Evolutionary conservation across 1,284 basidiomycete genomes (phyloP).

Genomic region (Ustilago trichophora): DNA sequence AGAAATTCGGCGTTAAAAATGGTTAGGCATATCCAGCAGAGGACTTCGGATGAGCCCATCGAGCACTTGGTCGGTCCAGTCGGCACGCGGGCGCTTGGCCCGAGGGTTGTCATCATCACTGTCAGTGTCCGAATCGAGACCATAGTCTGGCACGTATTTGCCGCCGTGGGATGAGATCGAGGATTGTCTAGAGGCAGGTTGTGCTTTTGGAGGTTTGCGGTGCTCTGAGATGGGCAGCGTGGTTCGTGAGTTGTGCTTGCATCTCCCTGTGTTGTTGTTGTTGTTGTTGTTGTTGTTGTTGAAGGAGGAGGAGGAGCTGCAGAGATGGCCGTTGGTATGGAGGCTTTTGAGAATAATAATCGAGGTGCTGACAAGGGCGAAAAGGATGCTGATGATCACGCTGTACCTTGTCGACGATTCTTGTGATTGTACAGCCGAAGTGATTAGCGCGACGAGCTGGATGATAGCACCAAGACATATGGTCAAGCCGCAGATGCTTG

Average conservation of each 20-base stretch:
- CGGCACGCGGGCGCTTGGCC: background rate
- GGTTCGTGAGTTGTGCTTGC: too few species aligned
- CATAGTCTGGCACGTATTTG: conserved; percentile 13
- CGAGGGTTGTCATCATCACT: background rate
- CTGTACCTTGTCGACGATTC: background rate
- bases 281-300: too few species aligned
- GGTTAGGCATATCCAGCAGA: conserved; percentile 3
- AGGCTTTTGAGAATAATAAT: background rate
- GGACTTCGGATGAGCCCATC: conserved; percentile 8
- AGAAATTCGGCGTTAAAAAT: too few species aligned
- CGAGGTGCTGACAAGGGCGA: background rate
- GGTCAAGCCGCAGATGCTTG: background rate
- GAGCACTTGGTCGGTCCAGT: conserved; percentile 21
- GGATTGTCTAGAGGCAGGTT: background rate
- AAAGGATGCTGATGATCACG: background rate
- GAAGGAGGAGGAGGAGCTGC: too few species aligned
- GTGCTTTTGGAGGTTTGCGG: too few species aligned
- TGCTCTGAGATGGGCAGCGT: background rate
- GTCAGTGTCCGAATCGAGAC: conserved; percentile 20
- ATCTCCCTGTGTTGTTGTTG: too few species aligned
- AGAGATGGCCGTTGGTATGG: background rate
- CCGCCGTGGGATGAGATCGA: conserved; percentile 11
- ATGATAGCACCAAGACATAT: conserved; percentile 3
- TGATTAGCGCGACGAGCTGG: background rate
- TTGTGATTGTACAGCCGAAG: background rate